phyloP scores from a whole-genome alignment of 352 stramenopile genomes.

The Phytophthora uliginosa region DNA sequence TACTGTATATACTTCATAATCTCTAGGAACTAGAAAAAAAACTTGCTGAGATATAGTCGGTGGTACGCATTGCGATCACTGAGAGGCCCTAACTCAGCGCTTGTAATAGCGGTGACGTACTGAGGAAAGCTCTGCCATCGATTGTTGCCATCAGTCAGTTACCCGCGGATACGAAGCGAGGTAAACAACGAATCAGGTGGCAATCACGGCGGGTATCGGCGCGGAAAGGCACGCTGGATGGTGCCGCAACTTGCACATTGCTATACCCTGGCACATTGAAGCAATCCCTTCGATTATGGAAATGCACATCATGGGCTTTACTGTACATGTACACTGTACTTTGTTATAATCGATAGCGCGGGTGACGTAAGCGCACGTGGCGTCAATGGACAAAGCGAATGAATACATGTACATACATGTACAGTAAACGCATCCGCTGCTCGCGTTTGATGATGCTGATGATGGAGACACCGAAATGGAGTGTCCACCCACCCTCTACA shows the following conservation, averaged over 20 bases:
- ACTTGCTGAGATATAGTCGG: not conserved
- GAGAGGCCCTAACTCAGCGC: not conserved
- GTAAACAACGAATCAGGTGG: not conserved
- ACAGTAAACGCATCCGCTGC: too few species aligned
- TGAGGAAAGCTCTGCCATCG: not conserved
- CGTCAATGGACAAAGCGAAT: not conserved
- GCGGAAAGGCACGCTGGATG: too few species aligned
- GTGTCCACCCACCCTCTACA: not conserved
- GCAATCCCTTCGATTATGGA: not conserved
- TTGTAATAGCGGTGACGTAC: not conserved
- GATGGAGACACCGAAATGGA: not conserved
- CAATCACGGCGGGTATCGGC: not conserved
- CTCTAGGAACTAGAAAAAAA: not conserved
- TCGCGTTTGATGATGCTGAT: not conserved
- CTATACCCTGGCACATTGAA: not conserved
- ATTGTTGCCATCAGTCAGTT: not conserved
- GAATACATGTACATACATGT: not conserved
- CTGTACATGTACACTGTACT: not conserved
- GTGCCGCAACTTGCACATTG: constrained; percentile 3
- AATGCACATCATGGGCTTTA: not conserved
- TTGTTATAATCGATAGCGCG: not conserved
- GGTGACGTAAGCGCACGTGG: not conserved
- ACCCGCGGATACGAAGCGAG: not conserved
- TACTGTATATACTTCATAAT: not conserved
- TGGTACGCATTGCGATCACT: not conserved